Evolutionary conservation across 257 asterid species (phyloP), one percentile per base, ranked within the genome.

Genomic region (Solanum arcanum): DNA sequence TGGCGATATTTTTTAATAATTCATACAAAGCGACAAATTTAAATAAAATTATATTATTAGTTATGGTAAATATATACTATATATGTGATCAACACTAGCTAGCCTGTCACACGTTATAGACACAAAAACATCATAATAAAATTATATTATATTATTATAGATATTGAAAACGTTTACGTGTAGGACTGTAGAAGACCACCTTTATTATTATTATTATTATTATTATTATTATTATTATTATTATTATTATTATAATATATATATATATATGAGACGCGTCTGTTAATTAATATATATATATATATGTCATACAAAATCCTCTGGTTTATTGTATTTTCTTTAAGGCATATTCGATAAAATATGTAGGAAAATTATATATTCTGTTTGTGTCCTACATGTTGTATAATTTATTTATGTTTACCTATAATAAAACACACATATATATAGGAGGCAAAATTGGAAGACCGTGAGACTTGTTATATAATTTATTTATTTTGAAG

Each of bases 401-500:
- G 0, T 47, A 47, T 47, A 14, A 14, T 47, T 14, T 47, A 47
- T 14, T 47, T 47, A 47, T 14, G 59, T 47, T 47, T 47, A 14
- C 56, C 4, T 7, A 47, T 47, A 47, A 47, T 18, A 20, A 47
- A 18, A 47, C 59, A 44, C 35, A 4, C 0, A 33, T 33, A 33
- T 4, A 33, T 33, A 4, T 33, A 4, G 35, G 35, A 33, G 35
- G 5, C 1, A 33, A 33, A 33, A 33, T 33, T 3, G 35, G 0
- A 33, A 33, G 1, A 33, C 4, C 0, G 4, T 33, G 35, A 33
- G 1, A 4, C 5, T 3, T 0, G 4, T 33, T 33, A 33, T 0
- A 4, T 33, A 33, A 33, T 33, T 33, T 33, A 4, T 33, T 3
- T 33, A 4, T 0, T 33, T 33, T 33, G 4, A 0, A 33, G 0